Percentiles rank a stretch among this genome's conserved stretches.
phyloP scores from a whole-genome alignment of 345 rosid species.

The Dipteronia sinensis region DNA sequence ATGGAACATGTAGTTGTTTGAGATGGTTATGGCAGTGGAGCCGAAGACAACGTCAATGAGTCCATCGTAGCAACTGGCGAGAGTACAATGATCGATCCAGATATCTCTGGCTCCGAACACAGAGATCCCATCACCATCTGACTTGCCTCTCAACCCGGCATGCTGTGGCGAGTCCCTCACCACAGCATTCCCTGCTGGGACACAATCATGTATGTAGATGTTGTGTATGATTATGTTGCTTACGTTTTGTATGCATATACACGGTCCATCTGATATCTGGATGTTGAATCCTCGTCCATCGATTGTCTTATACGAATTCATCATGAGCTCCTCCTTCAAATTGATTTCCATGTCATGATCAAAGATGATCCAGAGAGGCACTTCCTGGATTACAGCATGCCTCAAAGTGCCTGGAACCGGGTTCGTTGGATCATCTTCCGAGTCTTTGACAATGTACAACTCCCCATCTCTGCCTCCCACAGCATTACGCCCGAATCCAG shows the following conservation, averaged over 20 bases:
- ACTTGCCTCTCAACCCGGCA: constrained; percentile 36
- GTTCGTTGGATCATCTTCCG: constrained; percentile 37
- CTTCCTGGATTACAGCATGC: constrained; percentile 51
- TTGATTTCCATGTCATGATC: constrained; percentile 60
- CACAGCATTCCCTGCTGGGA: constrained; percentile 38
- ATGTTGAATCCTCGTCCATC: constrained; percentile 66
- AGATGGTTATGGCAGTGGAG: constrained; percentile 65
- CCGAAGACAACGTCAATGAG: constrained; percentile 61
- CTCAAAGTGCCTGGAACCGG: constrained; percentile 58
- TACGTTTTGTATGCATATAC: constrained; percentile 54
- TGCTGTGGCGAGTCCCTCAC: constrained; percentile 34
- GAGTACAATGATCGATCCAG: constrained; percentile 77
- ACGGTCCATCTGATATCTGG: constrained; percentile 60
- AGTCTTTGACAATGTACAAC: constrained; percentile 42
- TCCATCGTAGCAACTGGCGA: constrained; percentile 61
- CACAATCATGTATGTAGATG: constrained; percentile 57
- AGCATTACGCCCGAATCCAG: constrained; percentile 70
- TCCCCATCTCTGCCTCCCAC: constrained; percentile 64
- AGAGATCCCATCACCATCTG: constrained; percentile 75
- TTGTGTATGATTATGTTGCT: constrained; percentile 64
- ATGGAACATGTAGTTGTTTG: constrained; percentile 64
- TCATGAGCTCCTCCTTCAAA: constrained; percentile 50
- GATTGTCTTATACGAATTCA: constrained; percentile 62
- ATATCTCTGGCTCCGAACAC: constrained; percentile 49
- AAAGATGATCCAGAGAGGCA: constrained; percentile 72